Evolutionary conservation across 192 early-diverging fungal species (phyloP).

Genomic region (Allomyces macrogynus): DNA sequence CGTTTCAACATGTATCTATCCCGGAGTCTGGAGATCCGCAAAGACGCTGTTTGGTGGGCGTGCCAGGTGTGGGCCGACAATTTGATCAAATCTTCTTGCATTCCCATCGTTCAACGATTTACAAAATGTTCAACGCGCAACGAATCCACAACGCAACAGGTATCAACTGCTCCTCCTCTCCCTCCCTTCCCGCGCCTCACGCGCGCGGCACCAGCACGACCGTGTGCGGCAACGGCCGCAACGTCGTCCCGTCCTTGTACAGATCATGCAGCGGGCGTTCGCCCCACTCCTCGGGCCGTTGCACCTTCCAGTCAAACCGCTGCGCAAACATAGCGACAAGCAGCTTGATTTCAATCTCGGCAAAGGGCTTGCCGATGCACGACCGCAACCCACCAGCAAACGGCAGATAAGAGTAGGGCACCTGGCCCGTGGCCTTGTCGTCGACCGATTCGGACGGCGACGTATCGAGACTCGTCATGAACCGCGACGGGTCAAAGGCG

Average conservation of each 20-base stretch:
- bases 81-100: no score
- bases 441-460: not conserved
- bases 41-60: no score
- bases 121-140: no score
- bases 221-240: not conserved
- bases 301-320: not conserved
- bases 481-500: not conserved
- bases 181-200: no score
- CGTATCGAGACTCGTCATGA: no score
- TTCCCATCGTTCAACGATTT: no score
- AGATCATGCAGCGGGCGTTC: not conserved
- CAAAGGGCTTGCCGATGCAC: not conserved
- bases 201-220: not conserved
- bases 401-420: not conserved
- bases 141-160: not conserved
- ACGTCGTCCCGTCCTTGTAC: not conserved
- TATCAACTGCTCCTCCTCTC: not conserved
- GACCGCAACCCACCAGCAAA: not conserved
- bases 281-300: not conserved
- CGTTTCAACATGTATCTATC: no score
- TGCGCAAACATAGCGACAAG: not conserved
- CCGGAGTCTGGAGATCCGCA: no score
- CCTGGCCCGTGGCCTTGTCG: not conserved
- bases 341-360: not conserved
- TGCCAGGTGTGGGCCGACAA: no score